Evolutionary conservation across 1,284 basidiomycete genomes (phyloP).

Genomic region (Cutaneotrichosporon curvatum): DNA sequence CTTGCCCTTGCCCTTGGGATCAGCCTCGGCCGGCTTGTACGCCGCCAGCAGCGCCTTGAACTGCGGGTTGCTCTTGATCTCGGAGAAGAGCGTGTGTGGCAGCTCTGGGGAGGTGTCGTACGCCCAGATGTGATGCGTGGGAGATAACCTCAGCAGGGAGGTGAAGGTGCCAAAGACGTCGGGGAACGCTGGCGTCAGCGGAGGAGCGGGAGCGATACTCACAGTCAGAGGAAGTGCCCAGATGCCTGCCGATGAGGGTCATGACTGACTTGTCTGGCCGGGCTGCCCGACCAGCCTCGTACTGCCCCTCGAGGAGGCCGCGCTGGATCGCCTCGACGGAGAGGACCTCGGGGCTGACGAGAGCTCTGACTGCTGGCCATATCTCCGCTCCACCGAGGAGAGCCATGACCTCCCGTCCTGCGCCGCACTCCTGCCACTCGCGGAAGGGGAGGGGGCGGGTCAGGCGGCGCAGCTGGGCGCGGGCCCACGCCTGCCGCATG

Average conservation of each 20-base stretch:
- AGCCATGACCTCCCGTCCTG: conserved; percentile 25
- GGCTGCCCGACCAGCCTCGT: conserved; percentile 2
- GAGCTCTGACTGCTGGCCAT: conserved; percentile 5
- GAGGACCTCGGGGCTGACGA: conserved; percentile 23
- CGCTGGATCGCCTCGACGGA: conserved; percentile 23
- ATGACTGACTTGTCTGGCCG: conserved; percentile 30
- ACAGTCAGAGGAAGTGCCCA: conserved; percentile 55
- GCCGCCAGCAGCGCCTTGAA: conserved; percentile 53
- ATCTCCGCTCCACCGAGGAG: conserved; percentile 19
- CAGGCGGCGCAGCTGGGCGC: conserved; percentile 16
- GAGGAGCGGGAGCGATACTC: conserved; percentile 49
- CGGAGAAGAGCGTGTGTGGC: conserved; percentile 66
- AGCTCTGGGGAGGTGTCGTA: conserved; percentile 51
- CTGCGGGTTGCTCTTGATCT: conserved; percentile 68
- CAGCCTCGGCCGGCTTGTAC: conserved; percentile 7
- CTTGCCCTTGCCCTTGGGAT: conserved; percentile 24
- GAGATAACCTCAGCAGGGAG: conserved; percentile 52
- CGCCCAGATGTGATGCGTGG: conserved; percentile 59
- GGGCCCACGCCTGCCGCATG: conserved; percentile 25
- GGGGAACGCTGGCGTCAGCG: conserved; percentile 55
- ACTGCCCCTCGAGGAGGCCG: conserved; percentile 28
- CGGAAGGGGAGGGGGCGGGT: conserved; percentile 21
- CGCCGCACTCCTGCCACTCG: conserved; percentile 29
- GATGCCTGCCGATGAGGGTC: conserved; percentile 30
- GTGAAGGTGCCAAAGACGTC: conserved; percentile 52